These are phyloP conservation scores for Blastobotrys proliferans DNA, from an alignment of 1,139 yeast species.

Conservation along the genomic window DNA sequence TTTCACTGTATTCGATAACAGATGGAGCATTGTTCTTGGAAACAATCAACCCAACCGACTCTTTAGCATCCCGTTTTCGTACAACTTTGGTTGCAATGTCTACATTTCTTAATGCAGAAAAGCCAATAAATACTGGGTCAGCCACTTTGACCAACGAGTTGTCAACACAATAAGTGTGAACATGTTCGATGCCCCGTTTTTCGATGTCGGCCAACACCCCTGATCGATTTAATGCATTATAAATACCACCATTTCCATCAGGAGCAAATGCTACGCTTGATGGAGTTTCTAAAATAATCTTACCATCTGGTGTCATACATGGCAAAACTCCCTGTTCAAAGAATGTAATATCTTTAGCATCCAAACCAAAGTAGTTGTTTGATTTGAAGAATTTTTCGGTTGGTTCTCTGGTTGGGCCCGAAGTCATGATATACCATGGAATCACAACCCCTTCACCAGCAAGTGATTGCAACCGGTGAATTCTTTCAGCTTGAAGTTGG, in stretches of 20 bases:
- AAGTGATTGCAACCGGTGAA: constrained; percentile 57
- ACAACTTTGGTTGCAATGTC: constrained; percentile 93
- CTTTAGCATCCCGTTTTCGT: constrained; percentile 81
- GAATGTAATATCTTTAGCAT: constrained; percentile 56
- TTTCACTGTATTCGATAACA: constrained; percentile 94
- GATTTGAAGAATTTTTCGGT: constrained; percentile 69
- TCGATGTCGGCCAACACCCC: constrained; percentile 66
- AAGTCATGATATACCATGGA: constrained; percentile 94
- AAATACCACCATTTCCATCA: constrained; percentile 97
- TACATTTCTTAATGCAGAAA: constrained; percentile 59
- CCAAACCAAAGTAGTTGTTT: constrained; percentile 68
- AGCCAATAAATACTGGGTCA: constrained; percentile 90
- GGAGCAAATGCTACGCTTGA: constrained; percentile 75
- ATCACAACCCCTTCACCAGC: constrained; percentile 38
- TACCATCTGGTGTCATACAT: constrained; percentile 72
- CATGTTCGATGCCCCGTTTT: constrained; percentile 71
- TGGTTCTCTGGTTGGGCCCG: constrained; percentile 74
- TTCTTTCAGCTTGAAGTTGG: constrained; percentile 89
- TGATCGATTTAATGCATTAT: constrained; percentile 70
- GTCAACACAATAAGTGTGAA: constrained; percentile 97
- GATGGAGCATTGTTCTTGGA: constrained; percentile 62
- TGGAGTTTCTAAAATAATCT: constrained; percentile 59
- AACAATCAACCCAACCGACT: constrained; percentile 90
- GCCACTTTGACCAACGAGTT: constrained; percentile 90
- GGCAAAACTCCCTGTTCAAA: constrained; percentile 97